These are phyloP conservation scores for Chondrostereum purpureum DNA, from an alignment of 1,284 basidiomycete species.

Conservation along the genomic window DNA sequence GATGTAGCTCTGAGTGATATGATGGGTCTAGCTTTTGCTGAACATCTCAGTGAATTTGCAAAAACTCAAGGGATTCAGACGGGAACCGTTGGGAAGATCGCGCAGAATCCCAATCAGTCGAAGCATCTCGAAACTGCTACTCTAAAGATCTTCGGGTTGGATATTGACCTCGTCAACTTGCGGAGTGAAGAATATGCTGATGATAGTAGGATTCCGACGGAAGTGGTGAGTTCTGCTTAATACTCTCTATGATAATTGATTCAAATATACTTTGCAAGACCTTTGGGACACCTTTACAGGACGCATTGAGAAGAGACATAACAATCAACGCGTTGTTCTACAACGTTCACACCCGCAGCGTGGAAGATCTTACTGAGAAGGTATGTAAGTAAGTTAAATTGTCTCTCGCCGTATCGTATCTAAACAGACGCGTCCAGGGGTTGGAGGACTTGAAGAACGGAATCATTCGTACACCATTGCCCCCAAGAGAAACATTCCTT, in stretches of 20 bases:
- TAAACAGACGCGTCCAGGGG: slow-evolving; percentile 44
- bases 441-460: slow-evolving; percentile 76
- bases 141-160: slow-evolving; percentile 77
- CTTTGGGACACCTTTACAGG: slow-evolving; percentile 90
- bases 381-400: slow-evolving; percentile 32
- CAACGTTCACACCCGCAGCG: slow-evolving; percentile 83
- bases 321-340: slow-evolving; percentile 98
- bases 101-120: slow-evolving; percentile 93
- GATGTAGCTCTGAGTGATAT: slow-evolving; percentile 88
- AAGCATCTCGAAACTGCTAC: slow-evolving; percentile 98
- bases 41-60: slow-evolving; percentile 70
- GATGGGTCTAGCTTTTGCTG: slow-evolving; percentile 89
- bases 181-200: slow-evolving; percentile 89
- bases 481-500: slow-evolving; percentile 82
- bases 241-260: slow-evolving; percentile 1
- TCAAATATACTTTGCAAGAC: slow-evolving; percentile 39
- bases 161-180: slow-evolving; percentile 94
- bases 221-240: slow-evolving; percentile 58
- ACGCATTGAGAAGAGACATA: slow-evolving; percentile 86
- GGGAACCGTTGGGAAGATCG: slow-evolving; percentile 73
- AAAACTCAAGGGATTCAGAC: slow-evolving; percentile 47
- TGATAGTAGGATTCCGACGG: slow-evolving; percentile 83
- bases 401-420: slow-evolving; percentile 6
- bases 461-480: slow-evolving; percentile 84
- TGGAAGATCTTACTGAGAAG: slow-evolving; percentile 88